Base-by-base conservation (phyloP, 768 basidiomycete genomes). In the Collybia nuda region DNA sequence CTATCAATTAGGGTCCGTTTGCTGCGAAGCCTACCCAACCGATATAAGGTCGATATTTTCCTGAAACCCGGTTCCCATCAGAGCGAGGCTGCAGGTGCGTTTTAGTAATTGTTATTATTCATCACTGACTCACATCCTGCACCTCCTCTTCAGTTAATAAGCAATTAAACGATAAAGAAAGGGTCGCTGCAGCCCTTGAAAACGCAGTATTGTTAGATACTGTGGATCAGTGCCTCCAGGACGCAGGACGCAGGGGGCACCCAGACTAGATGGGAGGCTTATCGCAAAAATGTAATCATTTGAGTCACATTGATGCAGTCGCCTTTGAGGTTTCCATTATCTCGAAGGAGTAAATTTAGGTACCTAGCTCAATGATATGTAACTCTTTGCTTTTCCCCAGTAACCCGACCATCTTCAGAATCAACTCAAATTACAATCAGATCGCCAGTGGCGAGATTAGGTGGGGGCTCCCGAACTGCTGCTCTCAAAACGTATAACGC, bases 121-220 rank as follows among this genome's bases (percentile, higher is more conserved):
- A 19, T 17, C 15, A n/a, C 14, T 26, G 38, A 17, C 37, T 50
- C 28, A 6, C 3, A 42, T 6, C 2, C 4, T 21, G 47, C 53
- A 11, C 45, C 35, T 6, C 11, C 6, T 21, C 15, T 37, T 0
- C 56, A 96, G 97, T 99, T 9, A 99, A 98, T 70, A 98, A 98
- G 66, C 97, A 99, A 62, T 77, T 99, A 28, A 99, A 99, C 61
- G 97, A 99, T 72, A 99, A 99, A 69, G 97, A 99, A 69, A 80
- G 97, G 36, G 97, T 98, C 1, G 94, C 94, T 21, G 97, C 97
- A 9, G 97, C 97, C 1, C 76, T 98, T 42, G 97, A 99, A 68
- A 98, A 98, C 68, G 79, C 84, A 2, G 80, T 87, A 23, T 78
- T 99, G 4, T 65, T 98, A 1, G 87, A 88, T 48, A 91, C 92